A percentile compares a stretch with the other conserved stretches of the same genome.
Conservation (phyloP, 306 rosid species). For the Hylodesmum podocarpum region DNA sequence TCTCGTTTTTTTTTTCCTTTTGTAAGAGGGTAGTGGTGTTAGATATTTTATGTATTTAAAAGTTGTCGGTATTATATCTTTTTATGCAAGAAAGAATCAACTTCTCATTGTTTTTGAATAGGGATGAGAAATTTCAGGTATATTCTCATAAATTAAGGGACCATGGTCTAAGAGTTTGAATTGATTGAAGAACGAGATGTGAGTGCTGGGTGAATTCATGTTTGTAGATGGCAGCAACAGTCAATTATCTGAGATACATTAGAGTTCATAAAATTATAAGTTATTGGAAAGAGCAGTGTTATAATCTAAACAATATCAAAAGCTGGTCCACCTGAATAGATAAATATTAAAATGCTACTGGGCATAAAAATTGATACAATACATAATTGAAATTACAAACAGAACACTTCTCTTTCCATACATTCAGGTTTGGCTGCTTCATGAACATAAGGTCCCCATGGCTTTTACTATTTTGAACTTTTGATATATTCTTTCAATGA, state of each 20-base stretch:
- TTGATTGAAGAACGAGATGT: background rate
- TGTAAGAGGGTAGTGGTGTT: background rate
- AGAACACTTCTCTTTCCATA: background rate
- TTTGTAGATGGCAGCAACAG: background rate
- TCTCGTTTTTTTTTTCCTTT: constrained; percentile 3
- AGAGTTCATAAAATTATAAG: background rate
- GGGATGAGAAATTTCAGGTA: background rate
- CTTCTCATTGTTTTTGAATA: background rate
- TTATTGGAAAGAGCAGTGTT: background rate
- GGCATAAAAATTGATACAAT: background rate
- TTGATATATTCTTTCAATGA: background rate
- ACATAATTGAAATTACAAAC: background rate
- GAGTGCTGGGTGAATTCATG: background rate
- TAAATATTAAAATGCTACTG: background rate
- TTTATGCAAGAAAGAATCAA: background rate
- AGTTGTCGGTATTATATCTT: background rate
- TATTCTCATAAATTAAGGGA: background rate
- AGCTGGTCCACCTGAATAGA: background rate
- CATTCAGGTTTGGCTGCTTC: background rate
- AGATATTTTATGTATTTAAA: background rate
- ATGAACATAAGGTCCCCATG: background rate
- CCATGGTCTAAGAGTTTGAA: background rate
- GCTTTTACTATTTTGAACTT: background rate
- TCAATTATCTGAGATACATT: background rate
- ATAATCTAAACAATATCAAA: background rate